Conservation (phyloP, 441 rosid genomes). For the Isatis lusitanica region DNA sequence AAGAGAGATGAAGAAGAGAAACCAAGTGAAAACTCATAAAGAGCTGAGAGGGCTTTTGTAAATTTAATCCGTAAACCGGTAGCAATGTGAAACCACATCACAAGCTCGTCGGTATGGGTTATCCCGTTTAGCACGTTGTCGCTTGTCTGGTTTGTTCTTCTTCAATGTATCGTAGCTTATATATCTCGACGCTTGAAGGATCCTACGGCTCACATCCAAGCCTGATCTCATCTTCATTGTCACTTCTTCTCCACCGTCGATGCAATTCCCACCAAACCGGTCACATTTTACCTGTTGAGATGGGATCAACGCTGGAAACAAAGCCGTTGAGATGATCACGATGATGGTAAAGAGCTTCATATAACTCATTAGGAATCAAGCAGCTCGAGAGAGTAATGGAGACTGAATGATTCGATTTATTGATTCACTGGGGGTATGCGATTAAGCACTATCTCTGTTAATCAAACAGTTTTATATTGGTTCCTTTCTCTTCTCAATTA, state of each 20-base stretch:
- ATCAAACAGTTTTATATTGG: background rate
- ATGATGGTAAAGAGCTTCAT: conserved; percentile 7
- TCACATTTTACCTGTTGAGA: conserved; percentile 1
- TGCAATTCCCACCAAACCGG: background rate
- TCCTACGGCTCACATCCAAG: conserved; percentile 17
- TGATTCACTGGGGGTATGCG: background rate
- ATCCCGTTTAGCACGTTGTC: background rate
- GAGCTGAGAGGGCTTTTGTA: background rate
- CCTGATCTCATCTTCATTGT: background rate
- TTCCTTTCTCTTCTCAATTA: background rate
- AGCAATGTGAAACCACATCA: conserved; percentile 21
- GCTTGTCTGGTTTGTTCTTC: background rate
- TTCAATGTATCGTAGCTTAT: conserved; percentile 15
- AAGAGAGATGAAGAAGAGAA: no score
- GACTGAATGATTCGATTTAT: background rate
- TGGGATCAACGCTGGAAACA: background rate
- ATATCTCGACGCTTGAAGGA: conserved; percentile 8
- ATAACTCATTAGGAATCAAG: background rate
- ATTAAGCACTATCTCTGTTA: background rate
- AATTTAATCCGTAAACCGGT: background rate
- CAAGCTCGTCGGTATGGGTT: background rate
- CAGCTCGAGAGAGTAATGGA: background rate
- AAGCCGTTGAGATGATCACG: background rate
- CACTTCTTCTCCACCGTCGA: background rate
- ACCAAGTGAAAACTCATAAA: no score